Evolutionary conservation across 805 yeast species (phyloP).

Genomic region (Hanseniaspora meyeri): DNA sequence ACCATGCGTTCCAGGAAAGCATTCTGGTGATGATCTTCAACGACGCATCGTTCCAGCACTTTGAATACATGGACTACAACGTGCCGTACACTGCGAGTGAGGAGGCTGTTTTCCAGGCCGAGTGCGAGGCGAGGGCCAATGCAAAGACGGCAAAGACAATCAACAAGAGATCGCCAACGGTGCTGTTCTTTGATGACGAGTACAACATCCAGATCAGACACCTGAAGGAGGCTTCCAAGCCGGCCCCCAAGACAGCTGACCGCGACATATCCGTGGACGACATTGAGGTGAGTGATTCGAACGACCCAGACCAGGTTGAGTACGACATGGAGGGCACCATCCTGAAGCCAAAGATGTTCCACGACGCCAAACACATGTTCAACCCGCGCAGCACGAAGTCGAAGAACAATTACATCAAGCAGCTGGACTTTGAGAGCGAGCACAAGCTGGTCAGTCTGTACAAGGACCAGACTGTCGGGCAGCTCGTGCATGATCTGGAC

Average conservation of each 20-base stretch:
- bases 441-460: constrained; percentile 13
- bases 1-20: constrained; percentile 2
- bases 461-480: constrained; percentile 14
- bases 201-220: neutral
- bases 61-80: constrained; percentile 5
- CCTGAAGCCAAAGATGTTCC: neutral
- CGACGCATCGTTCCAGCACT: neutral
- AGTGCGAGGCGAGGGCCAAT: neutral
- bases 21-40: constrained; percentile 3
- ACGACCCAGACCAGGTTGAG: neutral
- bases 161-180: neutral
- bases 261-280: neutral
- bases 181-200: neutral
- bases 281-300: neutral
- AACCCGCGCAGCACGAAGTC: constrained; percentile 5
- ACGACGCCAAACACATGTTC: constrained; percentile 5
- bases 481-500: constrained; percentile 19
- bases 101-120: neutral
- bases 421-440: constrained; percentile 15
- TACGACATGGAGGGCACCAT: neutral
- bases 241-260: neutral
- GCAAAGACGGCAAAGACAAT: neutral
- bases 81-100: neutral
- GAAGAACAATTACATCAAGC: constrained; percentile 9
- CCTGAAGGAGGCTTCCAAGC: neutral